phyloP scores from a whole-genome alignment of 2,329 filamentous ascomycete species.

The Arthroderma sp. region DNA sequence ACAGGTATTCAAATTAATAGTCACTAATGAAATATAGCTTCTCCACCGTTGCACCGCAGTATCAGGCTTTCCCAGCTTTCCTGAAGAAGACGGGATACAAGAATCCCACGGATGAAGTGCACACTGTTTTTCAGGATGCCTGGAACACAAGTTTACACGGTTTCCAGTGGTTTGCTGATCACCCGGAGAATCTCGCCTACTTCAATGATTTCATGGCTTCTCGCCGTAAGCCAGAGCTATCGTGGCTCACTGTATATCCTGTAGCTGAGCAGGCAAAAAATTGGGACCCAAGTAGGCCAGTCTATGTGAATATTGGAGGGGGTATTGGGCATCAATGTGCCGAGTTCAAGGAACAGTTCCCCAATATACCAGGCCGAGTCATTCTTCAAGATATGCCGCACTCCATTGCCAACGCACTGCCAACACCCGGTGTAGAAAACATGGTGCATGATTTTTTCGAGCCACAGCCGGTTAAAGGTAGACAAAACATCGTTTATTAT shows the following conservation, averaged over 20 bases:
- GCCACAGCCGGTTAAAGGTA: slow-evolving; percentile 18
- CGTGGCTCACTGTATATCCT: slow-evolving; percentile 1
- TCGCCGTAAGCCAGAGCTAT: neutral
- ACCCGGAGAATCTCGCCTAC: slow-evolving; percentile 8
- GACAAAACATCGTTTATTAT: neutral
- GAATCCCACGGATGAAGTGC: slow-evolving; percentile 16
- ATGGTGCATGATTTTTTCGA: slow-evolving; percentile 19
- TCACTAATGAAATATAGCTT: slow-evolving; percentile 5
- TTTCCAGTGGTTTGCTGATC: slow-evolving; percentile 17
- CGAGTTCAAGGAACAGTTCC: slow-evolving; percentile 20
- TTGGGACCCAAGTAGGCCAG: slow-evolving; percentile 5
- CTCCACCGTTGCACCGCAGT: neutral
- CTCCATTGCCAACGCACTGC: slow-evolving; percentile 16
- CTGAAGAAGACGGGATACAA: slow-evolving; percentile 18
- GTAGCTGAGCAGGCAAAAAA: neutral
- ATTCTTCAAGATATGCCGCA: slow-evolving; percentile 30
- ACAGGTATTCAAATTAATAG: neutral
- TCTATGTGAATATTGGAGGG: slow-evolving; percentile 33
- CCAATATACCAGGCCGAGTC: slow-evolving; percentile 21
- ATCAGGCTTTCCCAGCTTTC: slow-evolving; percentile 14
- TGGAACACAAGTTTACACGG: slow-evolving; percentile 14
- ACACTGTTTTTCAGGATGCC: slow-evolving; percentile 19
- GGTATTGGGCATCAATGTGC: slow-evolving; percentile 28
- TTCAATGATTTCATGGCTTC: neutral
- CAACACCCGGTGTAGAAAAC: slow-evolving; percentile 18